These are phyloP conservation scores for Pseudonitzschia multiseries DNA, from an alignment of 108 stramenopile species.

Conservation along the genomic window DNA sequence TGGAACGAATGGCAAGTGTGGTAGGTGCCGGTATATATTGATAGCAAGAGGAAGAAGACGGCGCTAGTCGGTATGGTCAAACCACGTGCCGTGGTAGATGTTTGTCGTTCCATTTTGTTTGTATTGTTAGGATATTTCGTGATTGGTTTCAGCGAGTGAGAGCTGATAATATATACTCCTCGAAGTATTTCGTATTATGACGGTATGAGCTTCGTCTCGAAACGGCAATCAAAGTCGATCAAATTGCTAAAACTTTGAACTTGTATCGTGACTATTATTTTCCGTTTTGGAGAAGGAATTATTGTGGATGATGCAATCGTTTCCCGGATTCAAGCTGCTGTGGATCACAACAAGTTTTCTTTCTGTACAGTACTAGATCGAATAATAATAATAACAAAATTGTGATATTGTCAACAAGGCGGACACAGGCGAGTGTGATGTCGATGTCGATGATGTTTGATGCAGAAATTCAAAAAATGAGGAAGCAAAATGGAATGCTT, in stretches of 20 bases:
- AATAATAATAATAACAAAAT: too few relatives aligned
- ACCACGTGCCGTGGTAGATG: not conserved
- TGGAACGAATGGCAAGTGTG: constrained; percentile 5
- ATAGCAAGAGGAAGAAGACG: not conserved
- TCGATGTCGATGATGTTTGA: constrained; percentile 13
- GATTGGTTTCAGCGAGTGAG: not conserved
- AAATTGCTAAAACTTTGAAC: too few relatives aligned
- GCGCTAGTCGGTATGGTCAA: not conserved
- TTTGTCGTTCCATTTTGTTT: not conserved
- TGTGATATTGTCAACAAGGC: not conserved
- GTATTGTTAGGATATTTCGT: not conserved
- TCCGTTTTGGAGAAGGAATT: too few relatives aligned
- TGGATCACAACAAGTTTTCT: not conserved
- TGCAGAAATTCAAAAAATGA: constrained; percentile 10
- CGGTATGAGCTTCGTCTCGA: too few relatives aligned
- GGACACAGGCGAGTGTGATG: not conserved
- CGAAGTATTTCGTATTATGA: constrained; percentile 6
- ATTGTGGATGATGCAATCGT: too few relatives aligned
- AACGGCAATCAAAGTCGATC: too few relatives aligned
- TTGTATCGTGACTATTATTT: too few relatives aligned
- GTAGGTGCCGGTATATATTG: constrained; percentile 20
- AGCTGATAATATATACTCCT: not conserved
- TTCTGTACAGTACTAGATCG: too few relatives aligned
- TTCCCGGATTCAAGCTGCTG: not conserved
- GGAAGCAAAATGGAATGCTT: not conserved